Base-by-base conservation (phyloP, 2,329 filamentous ascomycete species). In the Colletotrichum camelliae region DNA sequence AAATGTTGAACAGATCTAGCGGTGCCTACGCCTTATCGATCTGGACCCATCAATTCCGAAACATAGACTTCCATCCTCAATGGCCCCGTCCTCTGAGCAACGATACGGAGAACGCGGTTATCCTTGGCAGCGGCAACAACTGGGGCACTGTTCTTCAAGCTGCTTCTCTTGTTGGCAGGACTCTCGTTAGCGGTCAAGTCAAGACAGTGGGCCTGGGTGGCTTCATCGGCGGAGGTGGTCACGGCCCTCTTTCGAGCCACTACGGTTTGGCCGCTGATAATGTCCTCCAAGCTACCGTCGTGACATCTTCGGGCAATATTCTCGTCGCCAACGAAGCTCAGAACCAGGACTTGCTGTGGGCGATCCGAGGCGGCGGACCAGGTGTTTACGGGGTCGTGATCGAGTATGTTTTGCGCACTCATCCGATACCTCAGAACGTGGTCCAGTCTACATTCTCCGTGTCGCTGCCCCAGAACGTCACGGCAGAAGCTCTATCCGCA, bases 201-300 rank as follows among this genome's bases (percentile, higher is more conserved):
- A 88, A 90, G 74, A 91, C 89, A 1, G 91, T 93, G 4, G 91
- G 91, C 9, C 80, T 92, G 15, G 83, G 82, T 5, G 82, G 82
- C 7, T 80, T 77, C 27, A 79, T 81, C 16, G 77, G 80, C n/a
- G 80, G 80, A 4, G 82, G 82, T 18, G 82, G 83, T 1, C 81
- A 84, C 29, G 79, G 80, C 0, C 77, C 77, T 5, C 55, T 82
- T 0, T 80, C 80, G 1, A 77, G 77, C 10, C 68, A 72, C 0
- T 79, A 80, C 31, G 82, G 82, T 4, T 72, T 83, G 4, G 72
- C 80, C 10, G 79, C 81, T 1, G 79, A 82, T 21, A 77, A 82
- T 8, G 75, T 82, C 7, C 76, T 79, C 29, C 81, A 83, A 70
- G 77, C 73, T 12, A 78, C 70, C 2, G 78, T 83, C 1, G 77